Base-by-base conservation (phyloP, 768 basidiomycete genomes). In the Hygrophorus pudorinus region DNA sequence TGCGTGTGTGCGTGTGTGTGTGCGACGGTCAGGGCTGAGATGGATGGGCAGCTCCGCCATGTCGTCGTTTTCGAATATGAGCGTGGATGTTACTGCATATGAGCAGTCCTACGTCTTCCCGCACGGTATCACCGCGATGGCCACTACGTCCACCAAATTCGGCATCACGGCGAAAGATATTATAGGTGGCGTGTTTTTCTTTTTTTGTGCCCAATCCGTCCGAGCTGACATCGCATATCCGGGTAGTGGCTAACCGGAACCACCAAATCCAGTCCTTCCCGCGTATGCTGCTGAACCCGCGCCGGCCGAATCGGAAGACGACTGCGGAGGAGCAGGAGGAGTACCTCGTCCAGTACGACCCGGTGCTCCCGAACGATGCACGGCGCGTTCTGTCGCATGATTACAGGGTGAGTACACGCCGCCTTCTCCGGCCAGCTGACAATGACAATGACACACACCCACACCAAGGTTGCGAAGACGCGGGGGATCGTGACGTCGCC, bases 151-250 rank as follows among this genome's bases (percentile, higher is more conserved):
- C 13, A 96, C 93, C 0, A 88, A 85, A 61, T 89, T 81, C 50
- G 93, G 94, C 0, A 88, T 97, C 48, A 76, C 88, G 0, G 73
- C 74, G 41, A 91, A 87, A 57, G 88, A 96, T 54, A 63, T 97
- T 20, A 79, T 98, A 39, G 75, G 93, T 92, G n/a, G 48, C 14
- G 78, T 68, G 20, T n/a, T 41, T 13, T 31, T 31, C 24, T 35
- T 32, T 10, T 12, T n/a, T n/a, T n/a, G n/a, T n/a, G n/a, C n/a
- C n/a, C n/a, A n/a, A n/a, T n/a, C n/a, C n/a, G n/a, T n/a, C n/a
- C n/a, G n/a, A n/a, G n/a, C n/a, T n/a, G n/a, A n/a, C n/a, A n/a
- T n/a, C n/a, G n/a, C n/a, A n/a, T n/a, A n/a, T n/a, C n/a, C n/a
- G n/a, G n/a, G n/a, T n/a, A 96, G 93, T 91, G 42, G 85, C 91